phyloP scores from a whole-genome alignment of 2,329 filamentous ascomycete genomes.

The Xylaria hypoxylon region DNA sequence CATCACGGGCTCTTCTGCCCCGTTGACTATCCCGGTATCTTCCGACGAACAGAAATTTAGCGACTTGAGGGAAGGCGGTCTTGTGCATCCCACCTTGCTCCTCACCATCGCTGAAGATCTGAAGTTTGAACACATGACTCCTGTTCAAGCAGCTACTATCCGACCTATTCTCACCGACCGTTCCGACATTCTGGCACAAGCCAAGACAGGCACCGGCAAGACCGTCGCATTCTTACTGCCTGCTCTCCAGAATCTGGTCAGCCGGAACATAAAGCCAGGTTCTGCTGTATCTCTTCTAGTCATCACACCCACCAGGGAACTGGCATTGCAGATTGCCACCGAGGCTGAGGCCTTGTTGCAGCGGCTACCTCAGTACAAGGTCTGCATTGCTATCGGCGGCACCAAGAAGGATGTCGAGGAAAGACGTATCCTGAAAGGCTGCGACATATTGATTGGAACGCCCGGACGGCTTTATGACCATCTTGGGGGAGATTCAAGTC shows the following conservation, averaged over 20 bases:
- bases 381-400: constrained; percentile 83
- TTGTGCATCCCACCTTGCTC: constrained; percentile 59
- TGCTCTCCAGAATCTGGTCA: constrained; percentile 81
- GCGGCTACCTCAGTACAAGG: constrained; percentile 78
- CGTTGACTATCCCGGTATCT: constrained; percentile 17
- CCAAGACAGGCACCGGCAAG: constrained; percentile 89
- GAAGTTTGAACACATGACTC: constrained; percentile 65
- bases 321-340: constrained; percentile 75
- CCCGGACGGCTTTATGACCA: constrained; percentile 84
- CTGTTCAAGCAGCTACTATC: constrained; percentile 66
- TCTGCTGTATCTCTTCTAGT: constrained; percentile 70
- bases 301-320: constrained; percentile 76
- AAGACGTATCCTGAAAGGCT: constrained; percentile 75
- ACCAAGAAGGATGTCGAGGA: constrained; percentile 80
- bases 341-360: constrained; percentile 79
- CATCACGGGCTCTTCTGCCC: constrained; percentile 15
- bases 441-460: constrained; percentile 83
- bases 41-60: constrained; percentile 23
- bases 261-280: constrained; percentile 49
- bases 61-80: constrained; percentile 26
- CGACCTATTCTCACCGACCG: constrained; percentile 59
- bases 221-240: constrained; percentile 86
- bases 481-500: constrained; percentile 77
- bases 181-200: constrained; percentile 76
- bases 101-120: constrained; percentile 62